A percentile compares a stretch with the other conserved stretches of the same genome.
These are phyloP conservation scores for Singerocomus inundabilis DNA, from an alignment of 1,284 basidiomycete species.

Conservation along the genomic window DNA sequence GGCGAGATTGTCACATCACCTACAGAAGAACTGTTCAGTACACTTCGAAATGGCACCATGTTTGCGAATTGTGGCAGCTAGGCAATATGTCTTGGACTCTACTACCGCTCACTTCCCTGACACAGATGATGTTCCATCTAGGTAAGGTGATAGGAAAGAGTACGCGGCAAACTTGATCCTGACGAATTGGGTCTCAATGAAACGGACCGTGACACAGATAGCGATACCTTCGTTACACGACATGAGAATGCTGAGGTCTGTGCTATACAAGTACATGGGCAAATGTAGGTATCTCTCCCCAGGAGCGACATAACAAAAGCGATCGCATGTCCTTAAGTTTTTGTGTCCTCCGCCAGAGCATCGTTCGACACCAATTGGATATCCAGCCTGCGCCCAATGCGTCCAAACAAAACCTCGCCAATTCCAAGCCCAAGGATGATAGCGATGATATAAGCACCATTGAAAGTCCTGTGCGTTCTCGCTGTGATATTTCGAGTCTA, in stretches of 20 bases:
- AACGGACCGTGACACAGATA: too few relatives aligned
- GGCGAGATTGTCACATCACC: too few relatives aligned
- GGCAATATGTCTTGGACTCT: too few relatives aligned
- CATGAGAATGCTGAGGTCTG: neutral
- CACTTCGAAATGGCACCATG: too few relatives aligned
- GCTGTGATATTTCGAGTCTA: conserved; percentile 4
- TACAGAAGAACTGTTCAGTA: too few relatives aligned
- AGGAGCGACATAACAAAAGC: neutral
- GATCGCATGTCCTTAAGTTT: neutral
- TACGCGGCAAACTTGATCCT: too few relatives aligned
- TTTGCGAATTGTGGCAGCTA: too few relatives aligned
- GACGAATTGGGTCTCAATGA: too few relatives aligned
- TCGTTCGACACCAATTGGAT: neutral
- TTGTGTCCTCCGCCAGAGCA: neutral
- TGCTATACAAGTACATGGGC: neutral
- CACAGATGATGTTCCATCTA: too few relatives aligned
- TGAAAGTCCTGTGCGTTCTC: conserved; percentile 58
- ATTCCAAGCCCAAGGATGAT: conserved; percentile 60
- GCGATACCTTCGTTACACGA: neutral
- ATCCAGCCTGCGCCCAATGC: conserved; percentile 36
- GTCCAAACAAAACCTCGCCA: conserved; percentile 67
- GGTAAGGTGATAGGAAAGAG: too few relatives aligned
- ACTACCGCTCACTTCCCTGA: too few relatives aligned
- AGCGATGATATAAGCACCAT: conserved; percentile 69
- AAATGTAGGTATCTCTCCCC: neutral